Percentiles rank a stretch among this genome's conserved stretches.
Conservation (phyloP, 306 rosid genomes). For the Rosa rugosa region DNA sequence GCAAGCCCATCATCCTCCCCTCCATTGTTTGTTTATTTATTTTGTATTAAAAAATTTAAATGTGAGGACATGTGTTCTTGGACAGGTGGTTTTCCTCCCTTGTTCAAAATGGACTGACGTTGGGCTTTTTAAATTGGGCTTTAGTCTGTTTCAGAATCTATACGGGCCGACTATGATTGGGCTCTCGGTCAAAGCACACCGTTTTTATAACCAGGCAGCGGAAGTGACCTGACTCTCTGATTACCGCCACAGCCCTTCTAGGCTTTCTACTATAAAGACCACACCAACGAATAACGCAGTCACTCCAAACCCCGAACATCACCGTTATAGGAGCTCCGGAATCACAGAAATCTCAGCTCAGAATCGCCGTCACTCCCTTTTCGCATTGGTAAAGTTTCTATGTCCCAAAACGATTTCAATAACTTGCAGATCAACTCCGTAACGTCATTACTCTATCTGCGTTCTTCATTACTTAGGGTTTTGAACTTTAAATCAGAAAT, state of each 20-base stretch:
- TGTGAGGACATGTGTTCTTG: no score
- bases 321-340: not conserved
- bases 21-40: no score
- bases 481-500: not conserved
- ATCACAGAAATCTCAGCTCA: not conserved
- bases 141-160: not conserved
- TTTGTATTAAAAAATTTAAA: no score
- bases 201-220: not conserved
- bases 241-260: not conserved
- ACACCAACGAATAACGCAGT: not conserved
- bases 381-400: not conserved
- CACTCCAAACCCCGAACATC: not conserved
- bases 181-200: not conserved
- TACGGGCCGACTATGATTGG: not conserved
- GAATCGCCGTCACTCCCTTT: not conserved
- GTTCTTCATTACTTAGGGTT: not conserved
- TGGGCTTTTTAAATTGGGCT: not conserved
- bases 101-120: no score
- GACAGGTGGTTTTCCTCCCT: no score
- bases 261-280: not conserved
- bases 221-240: not conserved
- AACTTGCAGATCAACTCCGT: not conserved
- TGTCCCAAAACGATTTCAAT: not conserved
- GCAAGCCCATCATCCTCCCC: no score
- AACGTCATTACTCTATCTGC: not conserved